Conservation (phyloP, 2,329 filamentous ascomycete species). For the Diplocarpon rosae region DNA sequence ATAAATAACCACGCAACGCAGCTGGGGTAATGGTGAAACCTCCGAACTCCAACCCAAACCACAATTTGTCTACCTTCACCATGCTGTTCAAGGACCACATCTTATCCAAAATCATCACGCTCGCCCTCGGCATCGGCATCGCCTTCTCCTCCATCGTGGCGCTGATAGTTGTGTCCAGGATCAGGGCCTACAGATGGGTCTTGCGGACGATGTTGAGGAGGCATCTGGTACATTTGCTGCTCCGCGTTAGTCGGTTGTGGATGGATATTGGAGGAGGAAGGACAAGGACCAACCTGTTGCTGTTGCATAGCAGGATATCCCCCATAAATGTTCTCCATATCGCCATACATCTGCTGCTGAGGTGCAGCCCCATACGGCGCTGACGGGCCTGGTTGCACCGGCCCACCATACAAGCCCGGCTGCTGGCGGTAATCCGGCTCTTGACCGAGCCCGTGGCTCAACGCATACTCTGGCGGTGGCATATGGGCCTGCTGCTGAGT, state of each 20-base stretch:
- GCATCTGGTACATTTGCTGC: constrained; percentile 32
- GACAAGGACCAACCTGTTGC: constrained; percentile 54
- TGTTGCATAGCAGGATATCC: constrained; percentile 69
- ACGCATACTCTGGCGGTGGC: constrained; percentile 48
- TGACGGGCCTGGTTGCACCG: constrained; percentile 62
- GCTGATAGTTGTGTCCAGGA: constrained; percentile 28
- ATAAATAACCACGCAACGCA: constrained; percentile 2
- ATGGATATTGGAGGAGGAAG: not conserved
- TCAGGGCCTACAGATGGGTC: constrained; percentile 30
- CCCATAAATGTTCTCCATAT: constrained; percentile 71
- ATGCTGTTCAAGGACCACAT: not conserved
- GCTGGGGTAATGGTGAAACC: constrained; percentile 3
- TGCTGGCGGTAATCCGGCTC: constrained; percentile 68
- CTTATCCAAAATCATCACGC: constrained; percentile 27
- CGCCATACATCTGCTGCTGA: constrained; percentile 62
- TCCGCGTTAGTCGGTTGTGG: not conserved
- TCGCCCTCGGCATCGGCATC: constrained; percentile 36
- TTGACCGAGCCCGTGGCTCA: constrained; percentile 51
- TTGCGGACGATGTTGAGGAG: constrained; percentile 27
- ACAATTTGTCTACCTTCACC: not conserved
- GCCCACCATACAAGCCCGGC: constrained; percentile 66
- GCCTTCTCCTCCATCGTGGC: constrained; percentile 32
- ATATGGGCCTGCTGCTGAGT: constrained; percentile 45
- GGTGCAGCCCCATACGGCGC: constrained; percentile 68
- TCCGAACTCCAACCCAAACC: constrained; percentile 4